phyloP scores from a whole-genome alignment of 371 early-diverging fungal genomes.

The Cokeromyces recurvatus region DNA sequence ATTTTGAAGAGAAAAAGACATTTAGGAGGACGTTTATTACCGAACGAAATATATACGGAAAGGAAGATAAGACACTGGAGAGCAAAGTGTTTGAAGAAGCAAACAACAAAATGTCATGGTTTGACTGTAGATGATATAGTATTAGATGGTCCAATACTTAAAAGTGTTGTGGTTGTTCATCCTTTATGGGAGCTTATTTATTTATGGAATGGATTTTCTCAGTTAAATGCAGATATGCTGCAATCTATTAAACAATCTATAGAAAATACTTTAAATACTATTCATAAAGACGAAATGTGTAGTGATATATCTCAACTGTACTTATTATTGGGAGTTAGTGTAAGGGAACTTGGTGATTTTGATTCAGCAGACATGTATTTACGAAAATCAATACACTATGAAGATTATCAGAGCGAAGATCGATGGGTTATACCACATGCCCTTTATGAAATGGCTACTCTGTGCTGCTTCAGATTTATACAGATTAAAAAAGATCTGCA shows the following conservation, averaged over 20 bases:
- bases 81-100: constrained; percentile 2
- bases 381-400: constrained; percentile 4
- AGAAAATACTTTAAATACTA: constrained; percentile 5
- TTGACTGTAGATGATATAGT: background rate
- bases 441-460: constrained; percentile 26
- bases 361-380: constrained; percentile 27
- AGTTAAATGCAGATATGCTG: constrained; percentile 23
- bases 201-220: constrained; percentile 45
- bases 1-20: constrained; percentile 33
- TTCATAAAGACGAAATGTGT: constrained; percentile 7
- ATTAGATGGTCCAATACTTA: constrained; percentile 25
- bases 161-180: constrained; percentile 29
- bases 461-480: constrained; percentile 15
- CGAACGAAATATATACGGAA: constrained; percentile 45
- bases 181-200: constrained; percentile 48
- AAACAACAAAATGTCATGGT: background rate
- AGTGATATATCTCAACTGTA: constrained; percentile 25
- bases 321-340: constrained; percentile 32
- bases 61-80: constrained; percentile 40
- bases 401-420: constrained; percentile 15
- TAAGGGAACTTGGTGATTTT: constrained; percentile 32
- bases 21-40: constrained; percentile 29
- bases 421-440: constrained; percentile 27
- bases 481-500: constrained; percentile 5
- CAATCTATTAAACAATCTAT: constrained; percentile 22